These are phyloP conservation scores for Carex parvula DNA, from an alignment of 176 grass and related monocot species.

Conservation along the genomic window DNA sequence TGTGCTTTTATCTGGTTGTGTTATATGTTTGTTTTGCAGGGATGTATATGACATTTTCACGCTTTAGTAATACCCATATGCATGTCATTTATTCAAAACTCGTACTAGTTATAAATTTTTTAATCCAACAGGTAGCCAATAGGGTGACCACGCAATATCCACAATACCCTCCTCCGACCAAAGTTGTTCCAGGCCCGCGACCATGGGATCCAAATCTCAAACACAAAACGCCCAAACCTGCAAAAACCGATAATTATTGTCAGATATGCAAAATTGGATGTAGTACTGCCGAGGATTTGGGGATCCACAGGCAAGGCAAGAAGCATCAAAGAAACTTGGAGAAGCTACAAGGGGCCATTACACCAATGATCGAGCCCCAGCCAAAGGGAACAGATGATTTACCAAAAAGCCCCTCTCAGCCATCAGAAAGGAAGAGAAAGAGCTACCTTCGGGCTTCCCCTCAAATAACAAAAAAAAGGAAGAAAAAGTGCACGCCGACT, in stretches of 20 bases:
- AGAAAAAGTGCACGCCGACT: conserved; percentile 28
- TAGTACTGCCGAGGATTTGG: no score
- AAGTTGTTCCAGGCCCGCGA: background rate
- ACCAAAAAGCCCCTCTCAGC: conserved; percentile 13
- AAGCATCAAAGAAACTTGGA: conserved; percentile 72
- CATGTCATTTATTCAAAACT: background rate
- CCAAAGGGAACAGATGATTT: conserved; percentile 5
- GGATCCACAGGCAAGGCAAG: no score
- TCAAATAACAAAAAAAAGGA: conserved; percentile 5
- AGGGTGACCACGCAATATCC: background rate
- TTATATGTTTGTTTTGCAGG: background rate
- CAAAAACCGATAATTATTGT: conserved; percentile 21
- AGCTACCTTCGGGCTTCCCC: background rate
- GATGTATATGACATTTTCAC: background rate
- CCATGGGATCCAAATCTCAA: background rate
- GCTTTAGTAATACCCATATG: background rate
- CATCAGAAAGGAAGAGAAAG: conserved; percentile 36
- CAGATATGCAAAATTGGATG: no score
- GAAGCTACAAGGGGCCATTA: conserved; percentile 60
- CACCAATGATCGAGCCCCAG: conserved; percentile 27
- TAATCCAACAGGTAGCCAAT: conserved; percentile 3
- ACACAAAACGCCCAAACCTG: background rate
- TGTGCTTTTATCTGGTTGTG: background rate
- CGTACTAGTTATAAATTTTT: background rate
- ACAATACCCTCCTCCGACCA: background rate